Evolutionary conservation across 257 asterid genomes (phyloP).

Genomic region (Fraxinus quadrangulata): DNA sequence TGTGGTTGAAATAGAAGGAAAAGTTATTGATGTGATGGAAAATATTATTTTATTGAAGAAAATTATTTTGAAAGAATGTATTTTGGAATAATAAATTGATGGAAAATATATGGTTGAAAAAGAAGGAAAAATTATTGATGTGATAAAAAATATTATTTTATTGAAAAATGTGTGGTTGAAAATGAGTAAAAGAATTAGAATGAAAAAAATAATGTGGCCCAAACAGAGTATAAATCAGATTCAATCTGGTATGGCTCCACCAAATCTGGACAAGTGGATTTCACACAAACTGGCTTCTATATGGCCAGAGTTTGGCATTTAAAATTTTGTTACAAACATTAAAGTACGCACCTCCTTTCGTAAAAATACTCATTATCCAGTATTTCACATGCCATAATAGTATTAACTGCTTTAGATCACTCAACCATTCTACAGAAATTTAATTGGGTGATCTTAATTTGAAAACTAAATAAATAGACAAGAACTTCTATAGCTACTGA

Average conservation of each 20-base stretch:
- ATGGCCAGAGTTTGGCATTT: not conserved
- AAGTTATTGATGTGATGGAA: too few species aligned
- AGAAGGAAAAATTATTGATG: too few species aligned
- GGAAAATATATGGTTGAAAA: too few species aligned
- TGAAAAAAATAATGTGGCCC: too few species aligned
- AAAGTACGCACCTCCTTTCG: too few species aligned
- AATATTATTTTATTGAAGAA: too few species aligned
- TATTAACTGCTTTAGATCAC: not conserved
- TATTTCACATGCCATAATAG: not conserved
- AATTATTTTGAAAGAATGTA: too few species aligned
- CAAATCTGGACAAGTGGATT: not conserved
- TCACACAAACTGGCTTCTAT: not conserved
- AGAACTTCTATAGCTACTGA: not conserved
- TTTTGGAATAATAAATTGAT: too few species aligned
- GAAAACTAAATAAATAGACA: not conserved
- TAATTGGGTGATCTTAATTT: not conserved
- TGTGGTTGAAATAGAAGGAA: too few species aligned
- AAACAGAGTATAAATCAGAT: not conserved
- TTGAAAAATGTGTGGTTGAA: too few species aligned
- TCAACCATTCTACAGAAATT: not conserved
- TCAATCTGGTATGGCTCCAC: not conserved
- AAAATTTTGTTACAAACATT: not conserved
- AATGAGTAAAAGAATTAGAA: too few species aligned
- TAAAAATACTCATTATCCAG: not conserved
- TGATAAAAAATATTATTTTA: too few species aligned